A percentile compares a stretch with the other conserved stretches of the same genome.
Evolutionary conservation across 805 yeast species (phyloP).

Genomic region (Isabelozyma rhagii): DNA sequence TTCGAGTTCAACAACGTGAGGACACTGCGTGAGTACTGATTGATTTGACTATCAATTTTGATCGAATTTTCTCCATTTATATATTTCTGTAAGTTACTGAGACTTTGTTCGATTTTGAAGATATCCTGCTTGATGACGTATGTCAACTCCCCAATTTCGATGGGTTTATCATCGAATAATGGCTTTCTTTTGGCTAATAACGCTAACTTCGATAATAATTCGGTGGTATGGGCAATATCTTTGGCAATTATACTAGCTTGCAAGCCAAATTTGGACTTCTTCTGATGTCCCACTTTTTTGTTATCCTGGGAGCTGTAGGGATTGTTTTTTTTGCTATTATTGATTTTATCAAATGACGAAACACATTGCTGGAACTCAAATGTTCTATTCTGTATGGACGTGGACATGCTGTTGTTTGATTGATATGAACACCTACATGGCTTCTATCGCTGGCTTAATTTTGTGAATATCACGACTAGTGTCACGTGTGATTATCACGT

Average conservation of each 20-base stretch:
- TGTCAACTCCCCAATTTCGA: constrained; percentile 89
- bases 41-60: constrained; percentile 56
- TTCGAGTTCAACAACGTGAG: constrained; percentile 83
- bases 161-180: constrained; percentile 88
- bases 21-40: constrained; percentile 79
- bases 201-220: constrained; percentile 75
- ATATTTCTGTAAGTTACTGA: constrained; percentile 58
- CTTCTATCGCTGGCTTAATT: neutral
- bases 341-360: constrained; percentile 62
- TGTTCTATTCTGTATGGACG: constrained; percentile 73
- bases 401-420: constrained; percentile 8
- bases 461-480: neutral
- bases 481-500: neutral
- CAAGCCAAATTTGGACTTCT: constrained; percentile 39
- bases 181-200: constrained; percentile 85
- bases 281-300: constrained; percentile 1
- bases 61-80: constrained; percentile 43
- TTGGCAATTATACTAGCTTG: constrained; percentile 83
- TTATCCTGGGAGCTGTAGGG: constrained; percentile 13
- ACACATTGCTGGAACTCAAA: constrained; percentile 92
- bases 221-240: constrained; percentile 85
- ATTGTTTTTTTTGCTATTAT: constrained; percentile 30
- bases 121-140: constrained; percentile 85
- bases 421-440: neutral
- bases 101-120: constrained; percentile 69